Conservation (phyloP, 2,329 filamentous ascomycete genomes). For the Xylariaceae sp. region DNA sequence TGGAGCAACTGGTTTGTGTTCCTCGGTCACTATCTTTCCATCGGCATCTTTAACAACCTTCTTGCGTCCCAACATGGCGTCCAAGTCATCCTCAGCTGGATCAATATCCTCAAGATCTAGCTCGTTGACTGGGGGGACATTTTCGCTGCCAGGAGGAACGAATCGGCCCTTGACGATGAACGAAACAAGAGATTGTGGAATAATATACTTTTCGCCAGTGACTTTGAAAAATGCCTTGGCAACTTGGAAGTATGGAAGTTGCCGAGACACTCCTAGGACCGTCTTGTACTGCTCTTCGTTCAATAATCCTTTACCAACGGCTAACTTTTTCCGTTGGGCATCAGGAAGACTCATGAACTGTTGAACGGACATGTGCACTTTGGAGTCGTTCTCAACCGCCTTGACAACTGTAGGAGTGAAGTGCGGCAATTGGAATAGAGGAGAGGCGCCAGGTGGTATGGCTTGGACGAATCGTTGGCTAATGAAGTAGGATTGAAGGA, state of each 20-base stretch:
- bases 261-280: conserved; percentile 71
- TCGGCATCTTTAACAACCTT: conserved; percentile 60
- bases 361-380: conserved; percentile 73
- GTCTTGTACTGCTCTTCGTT: conserved; percentile 72
- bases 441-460: conserved; percentile 74
- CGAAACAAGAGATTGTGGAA: conserved; percentile 86
- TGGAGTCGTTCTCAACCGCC: conserved; percentile 70
- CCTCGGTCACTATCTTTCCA: conserved; percentile 53
- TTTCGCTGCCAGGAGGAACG: conserved; percentile 76
- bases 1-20: conserved; percentile 65
- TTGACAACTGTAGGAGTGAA: conserved; percentile 66
- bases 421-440: conserved; percentile 86
- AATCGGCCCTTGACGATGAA: conserved; percentile 94
- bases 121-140: conserved; percentile 71
- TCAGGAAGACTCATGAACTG: conserved; percentile 85
- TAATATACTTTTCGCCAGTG: conserved; percentile 86
- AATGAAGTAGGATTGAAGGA: conserved; percentile 75
- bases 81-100: conserved; percentile 85
- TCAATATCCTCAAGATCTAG: conserved; percentile 86
- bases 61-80: conserved; percentile 76
- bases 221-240: conserved; percentile 99
- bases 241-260: conserved; percentile 79
- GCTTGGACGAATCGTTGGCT: conserved; percentile 90
- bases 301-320: conserved; percentile 67
- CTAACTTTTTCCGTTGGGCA: conserved; percentile 64